Conservation (phyloP, 768 basidiomycete genomes). For the Rhodotorula kratochvilovae region DNA sequence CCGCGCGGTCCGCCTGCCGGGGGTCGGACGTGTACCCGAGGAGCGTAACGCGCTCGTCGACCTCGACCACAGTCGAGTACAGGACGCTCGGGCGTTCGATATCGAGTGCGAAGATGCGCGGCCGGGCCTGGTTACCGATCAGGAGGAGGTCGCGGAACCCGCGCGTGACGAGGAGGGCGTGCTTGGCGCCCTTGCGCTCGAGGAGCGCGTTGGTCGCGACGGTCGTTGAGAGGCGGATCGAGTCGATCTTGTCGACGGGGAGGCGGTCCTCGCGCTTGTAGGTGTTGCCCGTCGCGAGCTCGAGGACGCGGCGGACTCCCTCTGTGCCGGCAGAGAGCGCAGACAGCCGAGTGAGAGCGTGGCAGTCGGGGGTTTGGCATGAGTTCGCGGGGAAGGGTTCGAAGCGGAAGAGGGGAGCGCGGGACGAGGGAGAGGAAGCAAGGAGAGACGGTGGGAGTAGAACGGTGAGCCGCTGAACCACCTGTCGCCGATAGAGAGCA, state of each 20-base stretch:
- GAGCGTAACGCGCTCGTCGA: conserved; percentile 88
- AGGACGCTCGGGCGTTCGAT: conserved; percentile 57
- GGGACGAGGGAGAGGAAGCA: conserved; percentile 50
- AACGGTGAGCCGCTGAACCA: no score
- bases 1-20: conserved; percentile 65
- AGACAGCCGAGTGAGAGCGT: no score
- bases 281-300: conserved; percentile 64
- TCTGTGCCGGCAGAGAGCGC: conserved; percentile 56
- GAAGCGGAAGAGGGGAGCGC: no score
- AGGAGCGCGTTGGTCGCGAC: conserved; percentile 94
- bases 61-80: conserved; percentile 69
- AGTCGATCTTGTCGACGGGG: conserved; percentile 36
- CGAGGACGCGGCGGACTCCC: conserved; percentile 80
- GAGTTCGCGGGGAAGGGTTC: no score
- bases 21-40: conserved; percentile 92
- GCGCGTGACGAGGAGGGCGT: conserved; percentile 83
- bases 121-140: conserved; percentile 92
- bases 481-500: no score
- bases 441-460: no score
- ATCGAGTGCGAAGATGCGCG: conserved; percentile 88
- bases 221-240: conserved; percentile 56
- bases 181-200: conserved; percentile 87
- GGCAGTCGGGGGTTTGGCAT: no score
- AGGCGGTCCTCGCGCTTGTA: conserved; percentile 55
- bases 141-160: conserved; percentile 86